Percentiles rank a stretch among this genome's conserved stretches.
Conservation (phyloP, 2,329 filamentous ascomycete species). For the Waltergamsia citrina region DNA sequence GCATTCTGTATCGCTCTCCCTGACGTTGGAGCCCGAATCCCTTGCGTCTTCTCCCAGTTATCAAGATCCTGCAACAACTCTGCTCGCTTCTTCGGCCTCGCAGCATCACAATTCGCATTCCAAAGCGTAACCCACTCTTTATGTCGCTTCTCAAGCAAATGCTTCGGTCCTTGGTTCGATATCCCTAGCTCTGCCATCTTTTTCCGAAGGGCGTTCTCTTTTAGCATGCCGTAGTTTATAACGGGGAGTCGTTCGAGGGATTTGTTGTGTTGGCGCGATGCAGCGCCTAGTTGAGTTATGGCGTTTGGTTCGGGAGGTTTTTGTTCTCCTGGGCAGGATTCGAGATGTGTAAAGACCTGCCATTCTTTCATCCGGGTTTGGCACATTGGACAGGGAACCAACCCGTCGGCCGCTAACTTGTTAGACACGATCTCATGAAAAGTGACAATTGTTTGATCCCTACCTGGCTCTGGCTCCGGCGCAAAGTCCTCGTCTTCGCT, state of each 20-base stretch:
- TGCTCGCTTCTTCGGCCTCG: conserved; percentile 55
- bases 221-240: conserved; percentile 81
- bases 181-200: conserved; percentile 78
- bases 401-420: conserved; percentile 51
- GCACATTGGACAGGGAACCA: conserved; percentile 81
- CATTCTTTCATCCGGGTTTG: conserved; percentile 67
- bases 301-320: not conserved
- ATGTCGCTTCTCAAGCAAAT: conserved; percentile 68
- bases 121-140: conserved; percentile 91
- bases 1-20: conserved; percentile 25
- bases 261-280: conserved; percentile 19
- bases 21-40: conserved; percentile 42
- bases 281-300: conserved; percentile 6
- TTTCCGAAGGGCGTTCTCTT: conserved; percentile 65
- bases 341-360: conserved; percentile 72
- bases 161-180: conserved; percentile 56
- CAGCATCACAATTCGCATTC: conserved; percentile 94
- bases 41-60: conserved; percentile 78
- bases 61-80: conserved; percentile 74
- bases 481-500: conserved; percentile 21
- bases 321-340: conserved; percentile 41
- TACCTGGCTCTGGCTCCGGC: conserved; percentile 18
- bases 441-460: no score
- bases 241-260: conserved; percentile 60
- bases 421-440: not conserved